A percentile compares a stretch with the other conserved stretches of the same genome.
Evolutionary conservation across 805 yeast species (phyloP).

Genomic region (Ogataea wickerhamii): DNA sequence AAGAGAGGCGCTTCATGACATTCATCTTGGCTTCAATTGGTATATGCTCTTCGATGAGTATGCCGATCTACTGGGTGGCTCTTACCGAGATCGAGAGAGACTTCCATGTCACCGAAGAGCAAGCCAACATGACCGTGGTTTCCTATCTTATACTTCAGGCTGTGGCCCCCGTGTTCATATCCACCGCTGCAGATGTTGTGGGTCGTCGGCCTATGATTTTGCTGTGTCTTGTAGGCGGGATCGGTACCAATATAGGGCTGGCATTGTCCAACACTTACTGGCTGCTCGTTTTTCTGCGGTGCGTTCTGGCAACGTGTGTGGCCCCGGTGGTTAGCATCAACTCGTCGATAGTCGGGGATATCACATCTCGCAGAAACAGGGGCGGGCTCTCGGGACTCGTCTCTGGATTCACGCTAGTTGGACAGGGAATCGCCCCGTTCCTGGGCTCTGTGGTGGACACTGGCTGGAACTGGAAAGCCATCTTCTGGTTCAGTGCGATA

Average conservation of each 20-base stretch:
- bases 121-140: constrained; percentile 68
- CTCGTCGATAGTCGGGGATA: constrained; percentile 72
- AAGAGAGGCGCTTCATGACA: constrained; percentile 41
- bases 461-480: constrained; percentile 66
- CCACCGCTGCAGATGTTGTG: constrained; percentile 60
- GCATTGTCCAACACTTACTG: constrained; percentile 57
- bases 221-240: constrained; percentile 50
- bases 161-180: constrained; percentile 64
- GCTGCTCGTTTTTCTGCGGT: constrained; percentile 60
- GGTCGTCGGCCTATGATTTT: constrained; percentile 73
- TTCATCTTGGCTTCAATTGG: constrained; percentile 45
- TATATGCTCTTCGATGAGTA: constrained; percentile 65
- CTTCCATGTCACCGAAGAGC: constrained; percentile 54
- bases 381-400: constrained; percentile 69
- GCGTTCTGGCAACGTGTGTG: constrained; percentile 74
- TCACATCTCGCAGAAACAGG: constrained; percentile 59
- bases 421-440: constrained; percentile 79
- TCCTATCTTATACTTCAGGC: constrained; percentile 78
- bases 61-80: constrained; percentile 81
- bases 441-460: constrained; percentile 54
- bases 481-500: constrained; percentile 73
- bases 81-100: constrained; percentile 51
- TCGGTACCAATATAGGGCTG: constrained; percentile 62
- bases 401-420: constrained; percentile 61
- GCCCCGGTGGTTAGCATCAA: constrained; percentile 72